Base-by-base conservation (phyloP, 495 filamentous ascomycete genomes). In the Penicillium canariense region DNA sequence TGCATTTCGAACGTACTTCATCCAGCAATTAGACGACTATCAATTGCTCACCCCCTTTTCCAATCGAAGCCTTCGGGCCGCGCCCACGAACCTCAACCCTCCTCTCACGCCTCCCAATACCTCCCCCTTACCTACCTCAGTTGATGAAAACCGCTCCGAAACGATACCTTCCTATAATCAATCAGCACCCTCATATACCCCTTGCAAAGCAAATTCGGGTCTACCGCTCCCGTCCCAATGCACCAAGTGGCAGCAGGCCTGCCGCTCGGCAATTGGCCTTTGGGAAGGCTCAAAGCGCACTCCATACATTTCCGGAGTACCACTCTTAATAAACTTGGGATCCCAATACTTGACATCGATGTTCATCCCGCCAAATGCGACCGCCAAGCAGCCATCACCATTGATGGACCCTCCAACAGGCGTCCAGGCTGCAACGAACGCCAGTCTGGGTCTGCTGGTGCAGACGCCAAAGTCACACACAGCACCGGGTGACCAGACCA, bases 211-310 rank as follows among this genome's bases (percentile, higher is more conserved):
- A n/a, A 27, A 50, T 22, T 10, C 34, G 32, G 25, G 28, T 40
- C 46, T 51, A 27, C 48, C 48, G 27, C 27, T 63, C 34, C 52
- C 52, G 27, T 42, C 27, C 32, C 18, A 67, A 53, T 39, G 39
- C 23, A 50, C 54, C 23, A 52, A 55, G 40, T 73, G 66, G 62
- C 73, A 74, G 70, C 70, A 66, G 69, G 70, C 53, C 68, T 73
- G 69, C 48, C 67, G 47, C 36, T 28, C 35, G 50, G 59, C 52
- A 27, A 55, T 32, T 23, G 57, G 39, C 20, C 55, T 61, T 26
- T 57, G 56, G 42, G 52, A 55, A 15, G 48, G 32, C 14, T 20
- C 27, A 7, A 38, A 28, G 30, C 46, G 50, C 17, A 44, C 40
- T n/a, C 35, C 31, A 34, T 39, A 34, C 45, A 31, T 22, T 7